Evolutionary conservation across 169 alveolate genomes (phyloP).

Genomic region (Plasmodium inui): DNA sequence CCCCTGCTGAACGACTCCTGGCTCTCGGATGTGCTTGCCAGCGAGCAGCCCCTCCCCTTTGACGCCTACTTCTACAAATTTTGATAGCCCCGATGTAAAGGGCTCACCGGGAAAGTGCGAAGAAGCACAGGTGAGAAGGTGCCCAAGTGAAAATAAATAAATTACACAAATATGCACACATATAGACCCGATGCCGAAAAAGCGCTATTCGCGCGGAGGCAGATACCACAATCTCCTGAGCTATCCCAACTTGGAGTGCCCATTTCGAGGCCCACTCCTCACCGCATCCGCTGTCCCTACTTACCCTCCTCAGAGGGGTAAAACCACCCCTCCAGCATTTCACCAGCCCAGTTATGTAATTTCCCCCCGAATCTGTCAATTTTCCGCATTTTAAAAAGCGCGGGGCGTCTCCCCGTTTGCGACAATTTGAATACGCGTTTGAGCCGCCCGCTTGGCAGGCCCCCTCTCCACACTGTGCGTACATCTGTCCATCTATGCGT

Average conservation of each 20-base stretch:
- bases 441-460: neutral
- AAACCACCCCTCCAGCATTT: neutral
- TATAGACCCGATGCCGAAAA: neutral
- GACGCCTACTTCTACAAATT: slow-evolving; percentile 45
- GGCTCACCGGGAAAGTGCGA: neutral
- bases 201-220: neutral
- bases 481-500: too few relatives aligned
- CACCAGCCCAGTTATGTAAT: neutral
- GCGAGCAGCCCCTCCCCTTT: slow-evolving; percentile 29
- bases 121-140: neutral
- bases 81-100: neutral
- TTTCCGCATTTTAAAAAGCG: neutral
- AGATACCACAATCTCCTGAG: neutral
- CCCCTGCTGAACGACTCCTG: slow-evolving; percentile 70
- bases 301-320: neutral
- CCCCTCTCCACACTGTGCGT: neutral
- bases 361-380: neutral
- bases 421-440: neutral
- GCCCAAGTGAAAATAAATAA: neutral
- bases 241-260: neutral
- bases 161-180: neutral
- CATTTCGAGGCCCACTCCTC: neutral
- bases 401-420: neutral
- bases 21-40: slow-evolving; percentile 43
- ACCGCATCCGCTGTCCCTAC: neutral